Base-by-base conservation (phyloP, 345 rosid species). In the Kandelia obovata region DNA sequence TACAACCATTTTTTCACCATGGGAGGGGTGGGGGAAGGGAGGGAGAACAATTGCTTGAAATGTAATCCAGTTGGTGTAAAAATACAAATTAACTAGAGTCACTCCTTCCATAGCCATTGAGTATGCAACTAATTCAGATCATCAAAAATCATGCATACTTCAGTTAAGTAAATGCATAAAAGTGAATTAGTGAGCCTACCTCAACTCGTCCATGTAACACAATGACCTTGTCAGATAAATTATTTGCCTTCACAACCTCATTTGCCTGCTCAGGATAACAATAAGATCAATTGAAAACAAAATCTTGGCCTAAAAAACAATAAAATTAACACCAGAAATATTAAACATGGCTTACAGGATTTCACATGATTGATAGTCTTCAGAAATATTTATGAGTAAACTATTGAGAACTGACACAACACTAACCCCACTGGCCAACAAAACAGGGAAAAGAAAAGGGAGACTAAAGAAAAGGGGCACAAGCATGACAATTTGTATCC, bases 121-220 rank as follows among this genome's bases (percentile, higher is more conserved):
- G 25, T 49, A 56, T 16, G 4, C 37, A 57, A 62, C 31, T 25
- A 53, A 58, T 34, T 57, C 43, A 53, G 63, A 57, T 27, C 16
- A 32, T 5, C 51, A 28, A 28, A 35, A 60, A 27, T 30, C 9
- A 57, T 25, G 63, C 25, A 67, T 28, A 13, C 49, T 13, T 43
- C 49, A 43, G 49, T 43, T 43, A 15, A 13, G 49, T 13, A 43
- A 43, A 43, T 4, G 4, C 49, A 13, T 43, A 43, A 43, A 43
- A 43, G 49, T 43, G 49, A 43, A 43, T 43, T 43, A 53, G 47
- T 43, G 58, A 78, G 73, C 65, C 66, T 87, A 95, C 99, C 96
- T 95, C 99, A 70, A 95, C 96, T 67, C 99, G 81, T 60, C 98
- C 98, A 65, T 90, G 99, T 75, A 95, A 74, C 64, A 95, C 99